Percentiles rank a stretch among this genome's conserved stretches.
Evolutionary conservation across 2,329 filamentous ascomycete species (phyloP).

Genomic region (Colletotrichum camelliae): DNA sequence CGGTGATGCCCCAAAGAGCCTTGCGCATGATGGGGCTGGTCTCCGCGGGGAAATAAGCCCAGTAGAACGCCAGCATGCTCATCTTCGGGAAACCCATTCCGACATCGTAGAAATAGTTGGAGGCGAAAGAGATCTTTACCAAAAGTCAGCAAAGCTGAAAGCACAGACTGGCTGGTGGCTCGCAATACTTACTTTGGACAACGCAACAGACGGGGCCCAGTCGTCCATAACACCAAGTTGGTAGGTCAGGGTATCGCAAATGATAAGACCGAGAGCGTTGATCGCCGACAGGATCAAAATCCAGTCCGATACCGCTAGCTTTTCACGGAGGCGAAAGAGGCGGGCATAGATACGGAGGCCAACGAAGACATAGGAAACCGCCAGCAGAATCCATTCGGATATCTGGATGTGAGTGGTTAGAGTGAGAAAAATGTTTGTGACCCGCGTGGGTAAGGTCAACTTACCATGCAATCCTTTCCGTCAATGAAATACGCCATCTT

Average conservation of each 20-base stretch:
- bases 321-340: slow-evolving; percentile 33
- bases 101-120: slow-evolving; percentile 41
- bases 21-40: slow-evolving; percentile 31
- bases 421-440: no score
- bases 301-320: slow-evolving; percentile 32
- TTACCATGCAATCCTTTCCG: slow-evolving; percentile 29
- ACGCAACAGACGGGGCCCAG: slow-evolving; percentile 31
- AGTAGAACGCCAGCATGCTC: slow-evolving; percentile 41
- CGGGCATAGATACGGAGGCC: slow-evolving; percentile 36
- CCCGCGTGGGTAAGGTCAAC: neutral
- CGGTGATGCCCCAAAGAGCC: slow-evolving; percentile 33
- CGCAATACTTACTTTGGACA: slow-evolving; percentile 34
- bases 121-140: slow-evolving; percentile 35
- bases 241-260: slow-evolving; percentile 38
- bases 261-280: slow-evolving; percentile 35
- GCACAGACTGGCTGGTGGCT: fast-evolving
- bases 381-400: slow-evolving; percentile 38
- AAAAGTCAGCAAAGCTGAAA: neutral
- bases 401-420: slow-evolving; percentile 24
- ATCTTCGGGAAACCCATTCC: slow-evolving; percentile 41
- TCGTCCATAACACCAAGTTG: slow-evolving; percentile 34
- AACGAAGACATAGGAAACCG: slow-evolving; percentile 30
- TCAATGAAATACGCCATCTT: slow-evolving; percentile 27
- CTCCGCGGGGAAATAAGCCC: slow-evolving; percentile 34
- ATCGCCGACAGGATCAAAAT: slow-evolving; percentile 32